Evolutionary conservation across 2,329 filamentous ascomycete genomes (phyloP).

Genomic region (Nemania sp.): DNA sequence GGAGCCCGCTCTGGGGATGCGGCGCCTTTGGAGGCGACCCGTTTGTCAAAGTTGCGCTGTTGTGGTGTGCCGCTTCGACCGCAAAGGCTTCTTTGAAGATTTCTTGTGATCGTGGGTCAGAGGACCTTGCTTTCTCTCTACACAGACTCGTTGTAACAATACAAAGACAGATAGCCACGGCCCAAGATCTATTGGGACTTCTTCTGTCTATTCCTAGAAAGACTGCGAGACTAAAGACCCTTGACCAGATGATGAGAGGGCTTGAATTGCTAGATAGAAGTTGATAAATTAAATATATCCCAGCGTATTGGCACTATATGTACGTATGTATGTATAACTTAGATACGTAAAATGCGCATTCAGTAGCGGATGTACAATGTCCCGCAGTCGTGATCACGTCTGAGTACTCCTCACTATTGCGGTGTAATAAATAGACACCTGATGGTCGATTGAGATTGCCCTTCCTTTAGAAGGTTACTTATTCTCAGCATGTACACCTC

Average conservation of each 20-base stretch:
- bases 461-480: too few species aligned
- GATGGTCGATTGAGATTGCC: too few species aligned
- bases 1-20: constrained; percentile 19
- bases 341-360: too few species aligned
- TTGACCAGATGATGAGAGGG: constrained; percentile 5
- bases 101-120: constrained; percentile 4
- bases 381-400: too few species aligned
- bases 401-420: too few species aligned
- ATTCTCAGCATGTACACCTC: too few species aligned
- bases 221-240: constrained; percentile 2
- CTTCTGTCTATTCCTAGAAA: constrained; percentile 8
- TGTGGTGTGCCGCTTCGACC: constrained; percentile 15
- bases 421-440: too few species aligned
- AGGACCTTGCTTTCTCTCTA: background rate
- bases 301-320: background rate
- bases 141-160: background rate
- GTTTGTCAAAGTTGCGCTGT: constrained; percentile 14
- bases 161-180: background rate
- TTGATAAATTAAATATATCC: background rate
- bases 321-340: background rate
- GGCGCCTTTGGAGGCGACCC: constrained; percentile 18
- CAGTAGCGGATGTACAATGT: too few species aligned
- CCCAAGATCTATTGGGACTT: background rate
- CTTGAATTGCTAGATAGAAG: background rate
- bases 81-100: constrained; percentile 2